These are phyloP conservation scores for Lotmaria passim DNA, from an alignment of 208 protist genomes.

Conservation along the genomic window DNA sequence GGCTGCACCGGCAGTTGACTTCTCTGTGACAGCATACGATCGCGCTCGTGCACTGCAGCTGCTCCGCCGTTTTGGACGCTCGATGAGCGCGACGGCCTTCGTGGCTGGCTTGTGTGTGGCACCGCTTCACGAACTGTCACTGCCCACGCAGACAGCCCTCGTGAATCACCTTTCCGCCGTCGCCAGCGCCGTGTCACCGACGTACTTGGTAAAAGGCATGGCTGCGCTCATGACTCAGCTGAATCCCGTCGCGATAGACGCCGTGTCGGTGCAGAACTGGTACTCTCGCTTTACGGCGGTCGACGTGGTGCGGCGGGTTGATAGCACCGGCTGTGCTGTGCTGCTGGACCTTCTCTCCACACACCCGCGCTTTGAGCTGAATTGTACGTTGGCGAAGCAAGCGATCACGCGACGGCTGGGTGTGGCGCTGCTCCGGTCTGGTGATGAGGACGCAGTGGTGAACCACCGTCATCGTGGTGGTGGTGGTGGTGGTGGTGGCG, in stretches of 20 bases:
- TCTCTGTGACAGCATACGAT: slow-evolving; percentile 30
- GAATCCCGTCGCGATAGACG: slow-evolving; percentile 38
- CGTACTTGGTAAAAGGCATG: slow-evolving; percentile 55
- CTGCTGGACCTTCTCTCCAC: slow-evolving; percentile 55
- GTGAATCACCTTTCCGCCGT: slow-evolving; percentile 74
- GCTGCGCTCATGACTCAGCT: slow-evolving; percentile 41
- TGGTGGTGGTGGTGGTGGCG: background rate
- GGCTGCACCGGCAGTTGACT: background rate
- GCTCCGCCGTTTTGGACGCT: slow-evolving; percentile 53
- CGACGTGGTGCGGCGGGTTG: slow-evolving; percentile 61
- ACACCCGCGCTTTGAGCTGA: slow-evolving; percentile 34
- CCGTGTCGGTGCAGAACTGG: slow-evolving; percentile 70
- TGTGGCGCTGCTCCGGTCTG: slow-evolving; percentile 23
- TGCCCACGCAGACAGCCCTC: slow-evolving; percentile 45
- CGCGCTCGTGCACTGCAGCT: slow-evolving; percentile 41
- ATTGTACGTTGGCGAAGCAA: slow-evolving; percentile 45
- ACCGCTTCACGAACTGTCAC: slow-evolving; percentile 53
- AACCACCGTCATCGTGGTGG: background rate
- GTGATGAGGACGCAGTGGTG: slow-evolving; percentile 11
- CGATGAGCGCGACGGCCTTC: slow-evolving; percentile 60
- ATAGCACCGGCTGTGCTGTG: slow-evolving; percentile 40
- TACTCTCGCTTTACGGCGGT: slow-evolving; percentile 76
- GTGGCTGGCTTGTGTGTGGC: slow-evolving; percentile 63
- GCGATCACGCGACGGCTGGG: slow-evolving; percentile 43
- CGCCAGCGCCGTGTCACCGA: slow-evolving; percentile 50